Conservation (phyloP, 1,284 basidiomycete species). For the Takashimella koratensis region DNA sequence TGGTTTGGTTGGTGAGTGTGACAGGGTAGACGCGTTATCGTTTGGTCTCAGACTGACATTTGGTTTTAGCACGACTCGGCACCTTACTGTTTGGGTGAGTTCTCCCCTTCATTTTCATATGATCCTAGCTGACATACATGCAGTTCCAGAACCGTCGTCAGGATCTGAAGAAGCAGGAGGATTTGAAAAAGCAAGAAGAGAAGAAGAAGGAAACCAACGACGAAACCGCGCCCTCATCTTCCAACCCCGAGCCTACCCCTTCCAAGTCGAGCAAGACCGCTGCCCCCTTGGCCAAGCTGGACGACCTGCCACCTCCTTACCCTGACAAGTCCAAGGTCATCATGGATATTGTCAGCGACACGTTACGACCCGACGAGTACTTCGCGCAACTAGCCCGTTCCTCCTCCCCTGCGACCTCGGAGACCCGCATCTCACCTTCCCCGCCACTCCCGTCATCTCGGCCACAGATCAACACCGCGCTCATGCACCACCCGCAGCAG, state of each 20-base stretch:
- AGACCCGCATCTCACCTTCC: background rate
- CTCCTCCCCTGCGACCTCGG: slow-evolving; percentile 11
- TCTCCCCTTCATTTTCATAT: no score
- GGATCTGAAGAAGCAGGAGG: slow-evolving; percentile 16
- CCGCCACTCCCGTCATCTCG: background rate
- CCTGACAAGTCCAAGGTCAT: slow-evolving; percentile 16
- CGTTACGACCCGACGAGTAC: slow-evolving; percentile 17
- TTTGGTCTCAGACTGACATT: background rate
- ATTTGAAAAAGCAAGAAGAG: background rate
- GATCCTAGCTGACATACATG: no score
- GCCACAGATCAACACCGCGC: background rate
- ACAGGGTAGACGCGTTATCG: background rate
- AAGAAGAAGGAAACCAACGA: background rate
- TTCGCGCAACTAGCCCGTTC: slow-evolving; percentile 15
- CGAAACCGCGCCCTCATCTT: background rate
- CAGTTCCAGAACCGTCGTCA: slow-evolving; percentile 24
- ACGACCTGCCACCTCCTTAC: background rate
- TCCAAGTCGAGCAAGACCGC: background rate
- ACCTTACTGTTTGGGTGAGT: slow-evolving; percentile 15
- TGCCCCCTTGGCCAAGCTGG: background rate
- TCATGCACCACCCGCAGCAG: background rate
- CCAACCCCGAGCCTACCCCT: background rate
- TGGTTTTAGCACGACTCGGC: slow-evolving; percentile 14
- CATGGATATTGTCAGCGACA: slow-evolving; percentile 20
- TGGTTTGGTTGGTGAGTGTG: slow-evolving; percentile 25